Evolutionary conservation across 805 yeast genomes (phyloP).

Genomic region (Ogataea pini): DNA sequence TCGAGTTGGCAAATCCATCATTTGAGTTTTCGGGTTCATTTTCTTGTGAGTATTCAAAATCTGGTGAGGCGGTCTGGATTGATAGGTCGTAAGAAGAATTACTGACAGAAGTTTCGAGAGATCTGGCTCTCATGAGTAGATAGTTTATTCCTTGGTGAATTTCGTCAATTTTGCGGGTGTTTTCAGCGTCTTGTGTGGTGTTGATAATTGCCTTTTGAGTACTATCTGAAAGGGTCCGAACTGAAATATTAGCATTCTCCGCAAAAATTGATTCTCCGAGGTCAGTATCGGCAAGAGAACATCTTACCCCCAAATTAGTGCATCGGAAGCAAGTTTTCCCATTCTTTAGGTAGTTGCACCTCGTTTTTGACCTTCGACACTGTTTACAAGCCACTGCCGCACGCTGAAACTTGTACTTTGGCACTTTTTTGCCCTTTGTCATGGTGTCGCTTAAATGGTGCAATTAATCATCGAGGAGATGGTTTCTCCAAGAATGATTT

Average conservation of each 20-base stretch:
- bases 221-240: too few relatives aligned
- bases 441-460: too few relatives aligned
- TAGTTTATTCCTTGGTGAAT: neutral
- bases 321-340: slow-evolving; percentile 32
- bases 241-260: neutral
- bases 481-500: neutral
- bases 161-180: slow-evolving; percentile 1
- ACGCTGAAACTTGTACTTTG: slow-evolving; percentile 12
- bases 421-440: neutral
- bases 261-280: slow-evolving; percentile 10
- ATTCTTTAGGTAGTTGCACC: slow-evolving; percentile 27
- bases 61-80: neutral
- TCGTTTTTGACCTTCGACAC: slow-evolving; percentile 30
- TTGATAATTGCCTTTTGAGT: too few relatives aligned
- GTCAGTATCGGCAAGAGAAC: slow-evolving; percentile 22
- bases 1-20: slow-evolving; percentile 8
- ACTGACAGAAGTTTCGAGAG: neutral
- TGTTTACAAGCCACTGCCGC: slow-evolving; percentile 24
- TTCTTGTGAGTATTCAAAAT: neutral
- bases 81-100: neutral
- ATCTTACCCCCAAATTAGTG: slow-evolving; percentile 24
- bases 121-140: neutral
- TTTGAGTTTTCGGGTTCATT: slow-evolving; percentile 1
- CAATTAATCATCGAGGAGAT: too few relatives aligned
- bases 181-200: neutral